A percentile compares a stretch with the other conserved stretches of the same genome.
Conservation (phyloP, 345 rosid genomes). For the Garcia nutans region DNA sequence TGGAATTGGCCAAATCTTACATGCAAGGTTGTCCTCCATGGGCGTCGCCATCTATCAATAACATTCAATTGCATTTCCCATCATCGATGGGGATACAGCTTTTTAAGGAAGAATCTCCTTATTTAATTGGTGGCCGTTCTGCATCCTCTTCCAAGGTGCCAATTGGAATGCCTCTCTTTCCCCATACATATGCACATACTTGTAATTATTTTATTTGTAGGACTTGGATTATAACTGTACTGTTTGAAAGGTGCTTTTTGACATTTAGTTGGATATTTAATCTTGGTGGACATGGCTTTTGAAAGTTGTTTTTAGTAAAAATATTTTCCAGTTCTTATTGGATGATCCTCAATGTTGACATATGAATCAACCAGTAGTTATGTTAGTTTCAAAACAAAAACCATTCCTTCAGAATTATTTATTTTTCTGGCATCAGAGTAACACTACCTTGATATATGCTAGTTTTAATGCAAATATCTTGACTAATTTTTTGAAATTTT, state of each 20-base stretch:
- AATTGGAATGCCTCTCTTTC: slow-evolving; percentile 6
- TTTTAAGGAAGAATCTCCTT: slow-evolving; percentile 53
- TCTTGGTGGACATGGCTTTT: background rate
- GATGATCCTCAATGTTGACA: background rate
- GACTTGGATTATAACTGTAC: background rate
- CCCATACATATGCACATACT: background rate
- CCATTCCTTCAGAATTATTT: background rate
- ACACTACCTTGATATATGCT: background rate
- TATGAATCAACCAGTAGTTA: background rate
- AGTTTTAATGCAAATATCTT: background rate
- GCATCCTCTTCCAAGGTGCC: slow-evolving; percentile 56
- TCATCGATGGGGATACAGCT: slow-evolving; percentile 43
- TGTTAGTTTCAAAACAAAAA: background rate
- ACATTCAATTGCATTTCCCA: slow-evolving; percentile 41
- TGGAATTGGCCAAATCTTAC: slow-evolving; percentile 73
- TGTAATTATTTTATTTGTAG: background rate
- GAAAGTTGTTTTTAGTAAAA: background rate
- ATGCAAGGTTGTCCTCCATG: slow-evolving; percentile 72
- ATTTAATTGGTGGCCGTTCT: slow-evolving; percentile 41
- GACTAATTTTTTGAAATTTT: background rate
- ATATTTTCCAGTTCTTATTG: background rate
- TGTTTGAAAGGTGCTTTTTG: background rate
- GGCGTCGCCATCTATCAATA: slow-evolving; percentile 57
- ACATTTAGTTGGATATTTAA: slow-evolving; percentile 2
- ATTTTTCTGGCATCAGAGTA: background rate